Evolutionary conservation across 2,329 filamentous ascomycete species (phyloP).

Genomic region (Harringtonia aguacate): DNA sequence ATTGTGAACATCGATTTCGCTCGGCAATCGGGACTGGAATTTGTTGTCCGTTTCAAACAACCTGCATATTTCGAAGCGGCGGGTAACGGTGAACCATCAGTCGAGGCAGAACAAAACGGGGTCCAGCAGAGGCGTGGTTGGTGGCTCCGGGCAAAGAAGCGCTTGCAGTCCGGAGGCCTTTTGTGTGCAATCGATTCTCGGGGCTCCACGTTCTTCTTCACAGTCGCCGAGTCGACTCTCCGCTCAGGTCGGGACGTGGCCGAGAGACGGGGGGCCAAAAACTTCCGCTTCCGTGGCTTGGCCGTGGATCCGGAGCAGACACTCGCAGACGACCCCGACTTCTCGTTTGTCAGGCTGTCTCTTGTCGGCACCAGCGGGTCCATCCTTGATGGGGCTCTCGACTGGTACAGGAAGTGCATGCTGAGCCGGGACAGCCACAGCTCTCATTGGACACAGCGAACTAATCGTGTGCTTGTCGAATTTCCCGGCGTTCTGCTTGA

Average conservation of each 20-base stretch:
- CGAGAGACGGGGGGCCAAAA: background rate
- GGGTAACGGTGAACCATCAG: background rate
- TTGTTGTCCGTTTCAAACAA: slow-evolving; percentile 34
- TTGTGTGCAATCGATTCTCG: slow-evolving; percentile 34
- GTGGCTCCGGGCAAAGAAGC: slow-evolving; percentile 40
- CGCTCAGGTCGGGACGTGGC: slow-evolving; percentile 10
- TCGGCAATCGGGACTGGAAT: slow-evolving; percentile 27
- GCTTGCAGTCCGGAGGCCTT: slow-evolving; percentile 37
- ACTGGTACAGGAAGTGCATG: slow-evolving; percentile 11
- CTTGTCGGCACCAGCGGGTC: background rate
- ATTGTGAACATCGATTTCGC: slow-evolving; percentile 24
- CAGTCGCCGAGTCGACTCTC: slow-evolving; percentile 22
- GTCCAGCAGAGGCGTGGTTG: slow-evolving; percentile 28
- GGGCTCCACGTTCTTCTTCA: slow-evolving; percentile 28
- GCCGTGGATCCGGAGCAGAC: slow-evolving; percentile 9
- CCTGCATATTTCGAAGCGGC: slow-evolving; percentile 16
- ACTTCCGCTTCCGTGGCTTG: background rate
- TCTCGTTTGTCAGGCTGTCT: slow-evolving; percentile 20
- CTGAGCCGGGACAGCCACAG: slow-evolving; percentile 20
- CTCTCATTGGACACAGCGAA: background rate
- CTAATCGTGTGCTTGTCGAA: slow-evolving; percentile 36
- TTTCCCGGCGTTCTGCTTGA: slow-evolving; percentile 50
- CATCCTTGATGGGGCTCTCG: background rate
- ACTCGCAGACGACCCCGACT: slow-evolving; percentile 19
- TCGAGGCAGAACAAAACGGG: no score